Base-by-base conservation (phyloP, 108 stramenopile species). In the Cyclotella baltica region DNA sequence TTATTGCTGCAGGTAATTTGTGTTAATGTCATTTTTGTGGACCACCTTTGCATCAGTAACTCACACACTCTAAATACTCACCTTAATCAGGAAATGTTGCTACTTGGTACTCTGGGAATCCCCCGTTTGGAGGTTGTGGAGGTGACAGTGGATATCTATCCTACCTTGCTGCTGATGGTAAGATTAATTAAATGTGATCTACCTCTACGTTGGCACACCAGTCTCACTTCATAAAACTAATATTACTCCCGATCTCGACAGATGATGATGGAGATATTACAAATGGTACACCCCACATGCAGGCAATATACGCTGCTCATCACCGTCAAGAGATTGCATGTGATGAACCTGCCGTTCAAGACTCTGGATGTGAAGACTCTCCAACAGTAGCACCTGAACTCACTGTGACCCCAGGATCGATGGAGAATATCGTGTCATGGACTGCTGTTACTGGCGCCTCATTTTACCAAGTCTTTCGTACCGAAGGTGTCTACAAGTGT, bases 251-350 rank as follows among this genome's bases (percentile, higher is more conserved):
- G 36, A 6, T 0, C 2, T n/a, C 64, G 0, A 3, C 15, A 34
- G 75, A 75, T 29, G 56, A 66, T 57, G 65, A 75, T 33, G 75
- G 65, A 37, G 55, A 67, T 51, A 27, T 75, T 3, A 57, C 18
- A n/a, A 67, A 75, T 58, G 75, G 75, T 43, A 75, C 75, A 4
- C 75, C 75, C 18, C 75, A 75, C 56, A 75, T 75, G 75, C 34
- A 37, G 9, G 53, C 69, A 0, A 70, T 70, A 0, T 70, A 25
- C 36, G 55, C 33, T 55, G 69, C 69, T 27, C 65, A 66, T 18
- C 9, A 46, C 4, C 27, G 36, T 30, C 65, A 67, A 53, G 56
- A 67, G 57, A 75, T 75, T 31, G 75, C 75, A 40, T 75, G 75
- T 30, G 50, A 57, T 22, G 19, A 16, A 43, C n/a, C 43, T 19